Percentiles rank a stretch among this genome's conserved stretches.
Evolutionary conservation across 1,284 basidiomycete species (phyloP).

Genomic region (Sanghuangporus baumii): DNA sequence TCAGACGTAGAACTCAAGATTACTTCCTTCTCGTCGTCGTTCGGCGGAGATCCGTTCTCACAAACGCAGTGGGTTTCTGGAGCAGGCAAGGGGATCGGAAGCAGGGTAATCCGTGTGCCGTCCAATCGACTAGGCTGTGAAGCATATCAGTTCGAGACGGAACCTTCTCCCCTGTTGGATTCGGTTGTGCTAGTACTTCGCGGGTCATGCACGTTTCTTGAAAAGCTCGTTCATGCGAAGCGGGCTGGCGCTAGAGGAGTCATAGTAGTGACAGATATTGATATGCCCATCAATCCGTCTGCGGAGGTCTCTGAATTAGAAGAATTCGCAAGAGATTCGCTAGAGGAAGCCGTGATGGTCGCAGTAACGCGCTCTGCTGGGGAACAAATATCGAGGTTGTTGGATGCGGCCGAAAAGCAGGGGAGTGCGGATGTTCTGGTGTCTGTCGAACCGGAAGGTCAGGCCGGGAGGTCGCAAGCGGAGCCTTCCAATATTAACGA

Average conservation of each 20-base stretch:
- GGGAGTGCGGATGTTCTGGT: conserved; percentile 48
- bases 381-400: conserved; percentile 45
- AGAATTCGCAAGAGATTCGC: conserved; percentile 8
- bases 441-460: conserved; percentile 38
- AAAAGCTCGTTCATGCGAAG: conserved; percentile 67
- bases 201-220: conserved; percentile 78
- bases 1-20: conserved; percentile 42
- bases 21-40: conserved; percentile 60
- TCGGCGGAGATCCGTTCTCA: conserved; percentile 57
- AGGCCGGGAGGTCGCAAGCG: conserved; percentile 25
- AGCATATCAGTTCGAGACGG: conserved; percentile 36
- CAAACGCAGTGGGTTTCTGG: conserved; percentile 38
- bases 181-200: conserved; percentile 54
- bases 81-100: conserved; percentile 39
- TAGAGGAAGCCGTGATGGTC: conserved; percentile 50
- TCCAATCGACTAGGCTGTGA: conserved; percentile 55
- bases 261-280: conserved; percentile 62
- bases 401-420: conserved; percentile 43
- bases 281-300: conserved; percentile 61
- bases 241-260: conserved; percentile 68
- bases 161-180: conserved; percentile 34
- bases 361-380: conserved; percentile 52
- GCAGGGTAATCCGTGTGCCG: conserved; percentile 40
- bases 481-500: conserved; percentile 13
- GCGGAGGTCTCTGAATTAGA: conserved; percentile 43